phyloP scores from a whole-genome alignment of 78 protist species.

The Dictyostelium firmibasis region DNA sequence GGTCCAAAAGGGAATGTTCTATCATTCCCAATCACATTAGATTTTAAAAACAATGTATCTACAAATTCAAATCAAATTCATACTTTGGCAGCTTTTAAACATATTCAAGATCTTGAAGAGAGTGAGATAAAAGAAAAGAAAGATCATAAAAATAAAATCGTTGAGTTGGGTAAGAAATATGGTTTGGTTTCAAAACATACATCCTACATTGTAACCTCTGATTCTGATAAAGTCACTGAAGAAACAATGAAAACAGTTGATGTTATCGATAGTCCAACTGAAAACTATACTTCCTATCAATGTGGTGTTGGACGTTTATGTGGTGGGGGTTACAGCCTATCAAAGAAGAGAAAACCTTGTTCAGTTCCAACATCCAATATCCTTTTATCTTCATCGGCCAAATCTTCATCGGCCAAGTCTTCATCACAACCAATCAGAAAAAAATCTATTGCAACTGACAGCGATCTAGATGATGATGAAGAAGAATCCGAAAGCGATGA shows the following conservation, averaged over 20 bases:
- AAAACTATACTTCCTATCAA: background rate
- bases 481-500: background rate
- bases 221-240: background rate
- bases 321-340: no score
- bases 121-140: constrained; percentile 1
- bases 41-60: background rate
- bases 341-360: no score
- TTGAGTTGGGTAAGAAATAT: constrained; percentile 10
- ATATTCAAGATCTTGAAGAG: constrained; percentile 34
- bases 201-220: constrained; percentile 28
- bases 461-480: background rate
- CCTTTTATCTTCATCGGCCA: no score
- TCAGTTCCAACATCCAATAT: no score
- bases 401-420: no score
- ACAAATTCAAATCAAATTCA: constrained; percentile 17
- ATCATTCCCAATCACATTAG: background rate
- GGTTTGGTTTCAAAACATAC: constrained; percentile 39
- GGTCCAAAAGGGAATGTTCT: constrained; percentile 32
- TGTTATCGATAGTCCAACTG: background rate
- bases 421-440: no score
- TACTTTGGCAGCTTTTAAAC: constrained; percentile 13
- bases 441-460: no score
- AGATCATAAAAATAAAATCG: constrained; percentile 15
- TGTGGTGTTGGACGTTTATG: no score
- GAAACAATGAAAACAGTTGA: constrained; percentile 15